Conservation (phyloP, 495 filamentous ascomycete species). For the Daldinia caldariorum region DNA sequence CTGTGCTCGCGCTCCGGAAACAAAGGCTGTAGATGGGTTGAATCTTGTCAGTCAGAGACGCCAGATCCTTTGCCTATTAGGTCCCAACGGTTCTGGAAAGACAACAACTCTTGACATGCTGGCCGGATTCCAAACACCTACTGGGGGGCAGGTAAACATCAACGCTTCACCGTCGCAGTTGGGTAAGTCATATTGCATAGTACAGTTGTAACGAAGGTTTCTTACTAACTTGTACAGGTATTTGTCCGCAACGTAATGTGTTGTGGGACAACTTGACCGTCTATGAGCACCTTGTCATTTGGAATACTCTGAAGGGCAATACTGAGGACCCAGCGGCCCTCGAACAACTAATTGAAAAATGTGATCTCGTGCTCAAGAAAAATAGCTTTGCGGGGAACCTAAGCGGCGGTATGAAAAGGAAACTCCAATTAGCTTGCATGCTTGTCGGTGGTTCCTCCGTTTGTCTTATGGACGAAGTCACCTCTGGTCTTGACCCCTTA, state of each 20-base stretch:
- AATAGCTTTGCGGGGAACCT: constrained; percentile 65
- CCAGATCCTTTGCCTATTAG: constrained; percentile 75
- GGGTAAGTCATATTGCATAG: constrained; percentile 18
- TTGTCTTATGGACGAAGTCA: constrained; percentile 80
- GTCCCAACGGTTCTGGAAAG: constrained; percentile 81
- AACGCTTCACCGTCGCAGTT: constrained; percentile 49
- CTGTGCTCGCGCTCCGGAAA: constrained; percentile 56
- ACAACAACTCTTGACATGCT: constrained; percentile 79
- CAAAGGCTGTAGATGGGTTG: constrained; percentile 71
- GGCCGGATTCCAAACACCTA: constrained; percentile 70
- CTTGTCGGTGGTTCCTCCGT: constrained; percentile 76
- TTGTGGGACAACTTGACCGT: constrained; percentile 78
- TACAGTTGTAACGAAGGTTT: neutral
- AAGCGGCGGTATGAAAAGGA: constrained; percentile 79
- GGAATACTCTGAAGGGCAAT: constrained; percentile 71
- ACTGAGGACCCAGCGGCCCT: constrained; percentile 57
- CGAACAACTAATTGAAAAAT: constrained; percentile 64
- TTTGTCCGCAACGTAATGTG: constrained; percentile 81
- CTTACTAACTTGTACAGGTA: constrained; percentile 56
- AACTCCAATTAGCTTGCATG: constrained; percentile 79
- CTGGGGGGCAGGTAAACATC: constrained; percentile 68
- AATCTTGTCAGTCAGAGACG: constrained; percentile 67
- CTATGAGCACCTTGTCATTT: constrained; percentile 73
- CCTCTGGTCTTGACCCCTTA: constrained; percentile 75
- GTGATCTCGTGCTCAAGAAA: constrained; percentile 70